Conservation (phyloP, 257 asterid genomes). For the Ilex aquifolium region DNA sequence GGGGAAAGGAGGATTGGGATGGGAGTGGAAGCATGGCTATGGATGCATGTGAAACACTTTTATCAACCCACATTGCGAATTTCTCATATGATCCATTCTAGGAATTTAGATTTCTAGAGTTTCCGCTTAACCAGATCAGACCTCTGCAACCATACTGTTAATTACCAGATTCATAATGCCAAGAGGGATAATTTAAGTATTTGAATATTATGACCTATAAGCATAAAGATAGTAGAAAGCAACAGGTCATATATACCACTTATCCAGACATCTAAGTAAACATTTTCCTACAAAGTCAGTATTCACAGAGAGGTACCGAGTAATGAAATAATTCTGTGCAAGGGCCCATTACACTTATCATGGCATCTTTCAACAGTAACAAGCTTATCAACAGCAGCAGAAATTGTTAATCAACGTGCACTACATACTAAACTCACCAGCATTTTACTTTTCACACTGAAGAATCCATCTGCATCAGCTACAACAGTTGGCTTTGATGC, state of each 20-base stretch:
- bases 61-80: too few species aligned
- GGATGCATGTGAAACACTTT: too few species aligned
- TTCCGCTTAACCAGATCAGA: too few species aligned
- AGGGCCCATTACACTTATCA: not conserved
- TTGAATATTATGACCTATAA: not conserved
- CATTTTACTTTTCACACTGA: slow-evolving; percentile 71
- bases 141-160: too few species aligned
- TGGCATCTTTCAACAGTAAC: not conserved
- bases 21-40: too few species aligned
- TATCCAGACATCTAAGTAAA: not conserved
- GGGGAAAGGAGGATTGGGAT: too few species aligned
- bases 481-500: slow-evolving; percentile 74
- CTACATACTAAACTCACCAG: slow-evolving; percentile 44
- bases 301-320: not conserved
- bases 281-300: not conserved
- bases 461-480: slow-evolving; percentile 66
- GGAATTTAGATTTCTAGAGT: too few species aligned
- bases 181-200: not conserved
- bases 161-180: too few species aligned
- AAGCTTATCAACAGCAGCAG: not conserved
- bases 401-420: not conserved
- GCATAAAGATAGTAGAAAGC: not conserved
- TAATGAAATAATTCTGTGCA: not conserved
- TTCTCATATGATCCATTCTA: too few species aligned
- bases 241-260: not conserved